Evolutionary conservation across 2,329 filamentous ascomycete species (phyloP).

Genomic region (Metarhizium anisopliae): DNA sequence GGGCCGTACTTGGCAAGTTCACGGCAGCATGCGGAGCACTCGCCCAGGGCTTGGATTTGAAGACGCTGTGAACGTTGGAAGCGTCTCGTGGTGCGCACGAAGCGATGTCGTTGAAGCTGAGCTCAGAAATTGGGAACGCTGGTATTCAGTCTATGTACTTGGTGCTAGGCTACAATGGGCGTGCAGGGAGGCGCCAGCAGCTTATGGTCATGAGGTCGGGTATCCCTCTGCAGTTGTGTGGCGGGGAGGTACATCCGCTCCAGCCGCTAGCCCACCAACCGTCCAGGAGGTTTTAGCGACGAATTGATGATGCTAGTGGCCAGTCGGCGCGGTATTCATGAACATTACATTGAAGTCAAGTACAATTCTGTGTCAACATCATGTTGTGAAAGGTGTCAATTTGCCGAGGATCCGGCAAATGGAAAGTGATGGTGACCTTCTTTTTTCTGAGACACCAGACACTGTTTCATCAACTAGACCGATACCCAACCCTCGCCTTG

Average conservation of each 20-base stretch:
- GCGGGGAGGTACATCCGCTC: neutral
- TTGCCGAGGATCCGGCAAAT: too few relatives aligned
- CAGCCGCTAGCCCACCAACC: neutral
- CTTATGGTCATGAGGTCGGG: conserved; percentile 1
- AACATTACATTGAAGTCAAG: too few relatives aligned
- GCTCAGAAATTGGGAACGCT: neutral
- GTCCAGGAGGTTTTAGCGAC: neutral
- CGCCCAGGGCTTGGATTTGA: neutral
- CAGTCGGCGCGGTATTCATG: too few relatives aligned
- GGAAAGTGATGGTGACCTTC: too few relatives aligned
- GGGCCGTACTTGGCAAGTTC: neutral
- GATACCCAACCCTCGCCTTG: neutral
- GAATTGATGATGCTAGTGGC: neutral
- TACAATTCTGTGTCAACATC: too few relatives aligned
- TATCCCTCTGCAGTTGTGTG: neutral
- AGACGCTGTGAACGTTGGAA: neutral
- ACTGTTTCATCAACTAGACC: neutral
- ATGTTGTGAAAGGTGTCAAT: too few relatives aligned
- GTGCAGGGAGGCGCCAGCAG: neutral
- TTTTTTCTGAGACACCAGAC: neutral
- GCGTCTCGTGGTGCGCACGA: neutral
- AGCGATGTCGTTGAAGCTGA: neutral
- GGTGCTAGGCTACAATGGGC: neutral
- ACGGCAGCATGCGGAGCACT: neutral
- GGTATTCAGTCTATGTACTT: neutral